phyloP scores from a whole-genome alignment of 805 yeast species.

The Ogataea minuta region DNA sequence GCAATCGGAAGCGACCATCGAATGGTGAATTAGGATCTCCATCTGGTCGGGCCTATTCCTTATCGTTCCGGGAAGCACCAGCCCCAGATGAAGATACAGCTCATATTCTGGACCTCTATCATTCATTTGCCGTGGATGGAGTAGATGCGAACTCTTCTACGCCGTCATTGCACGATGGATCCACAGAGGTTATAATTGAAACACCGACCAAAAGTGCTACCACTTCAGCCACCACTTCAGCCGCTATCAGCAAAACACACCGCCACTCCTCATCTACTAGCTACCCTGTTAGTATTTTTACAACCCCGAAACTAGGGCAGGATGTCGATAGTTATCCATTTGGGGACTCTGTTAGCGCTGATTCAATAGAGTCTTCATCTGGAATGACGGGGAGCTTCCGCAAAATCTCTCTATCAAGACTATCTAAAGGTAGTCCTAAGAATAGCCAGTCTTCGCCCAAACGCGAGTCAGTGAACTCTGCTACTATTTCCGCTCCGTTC shows the following conservation, averaged over 20 bases:
- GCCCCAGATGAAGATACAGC: constrained; percentile 1
- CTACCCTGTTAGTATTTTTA: constrained; percentile 3
- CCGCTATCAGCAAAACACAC: background rate
- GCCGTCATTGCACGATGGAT: too few relatives aligned
- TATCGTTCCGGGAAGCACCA: too few relatives aligned
- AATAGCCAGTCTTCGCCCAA: constrained; percentile 4
- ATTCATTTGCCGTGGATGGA: too few relatives aligned
- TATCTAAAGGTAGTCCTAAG: background rate
- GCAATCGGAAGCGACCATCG: background rate
- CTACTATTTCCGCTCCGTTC: constrained; percentile 2
- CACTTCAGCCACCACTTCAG: constrained; percentile 2
- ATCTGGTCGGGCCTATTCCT: too few relatives aligned
- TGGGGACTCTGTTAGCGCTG: background rate
- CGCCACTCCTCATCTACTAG: constrained; percentile 1
- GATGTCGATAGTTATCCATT: background rate
- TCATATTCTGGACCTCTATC: constrained; percentile 1
- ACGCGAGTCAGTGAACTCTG: background rate
- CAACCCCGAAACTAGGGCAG: constrained; percentile 9
- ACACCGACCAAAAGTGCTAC: background rate
- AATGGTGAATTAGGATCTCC: too few relatives aligned
- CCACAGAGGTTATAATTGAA: background rate
- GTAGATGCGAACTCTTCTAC: too few relatives aligned
- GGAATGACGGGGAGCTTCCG: constrained; percentile 2
- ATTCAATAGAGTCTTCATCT: background rate
- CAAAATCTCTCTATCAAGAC: background rate